Evolutionary conservation across 75 land plant genomes (phyloP).

Genomic region (Pinus albicaulis): DNA sequence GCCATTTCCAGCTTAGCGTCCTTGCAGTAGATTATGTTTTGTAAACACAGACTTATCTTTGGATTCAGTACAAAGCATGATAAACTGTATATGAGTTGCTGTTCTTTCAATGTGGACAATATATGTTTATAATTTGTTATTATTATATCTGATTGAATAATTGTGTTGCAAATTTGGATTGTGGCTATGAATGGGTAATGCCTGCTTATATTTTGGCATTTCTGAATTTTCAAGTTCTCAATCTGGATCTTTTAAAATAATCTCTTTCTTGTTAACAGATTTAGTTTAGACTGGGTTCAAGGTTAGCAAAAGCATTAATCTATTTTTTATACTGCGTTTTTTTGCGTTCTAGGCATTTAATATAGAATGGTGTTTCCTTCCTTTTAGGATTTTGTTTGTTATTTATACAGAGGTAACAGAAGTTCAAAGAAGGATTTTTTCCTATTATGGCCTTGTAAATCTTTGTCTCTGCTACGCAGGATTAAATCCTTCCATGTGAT

Average conservation of each 20-base stretch:
- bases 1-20: constrained; percentile 3
- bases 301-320: neutral
- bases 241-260: neutral
- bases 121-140: neutral
- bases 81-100: neutral
- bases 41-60: neutral
- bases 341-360: neutral
- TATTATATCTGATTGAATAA: neutral
- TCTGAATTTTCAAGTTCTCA: neutral
- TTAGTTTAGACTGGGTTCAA: neutral
- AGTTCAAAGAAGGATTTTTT: too few relatives aligned
- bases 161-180: neutral
- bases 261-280: neutral
- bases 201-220: neutral
- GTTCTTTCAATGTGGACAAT: neutral
- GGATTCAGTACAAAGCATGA: neutral
- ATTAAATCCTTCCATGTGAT: neutral
- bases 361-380: neutral
- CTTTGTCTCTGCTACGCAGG: neutral
- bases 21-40: neutral
- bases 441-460: neutral
- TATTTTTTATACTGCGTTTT: neutral
- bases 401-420: neutral
- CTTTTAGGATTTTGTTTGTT: neutral
- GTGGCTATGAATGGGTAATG: neutral